Conservation (phyloP, 129 eudicot genomes). For the Sambucus nigra region DNA sequence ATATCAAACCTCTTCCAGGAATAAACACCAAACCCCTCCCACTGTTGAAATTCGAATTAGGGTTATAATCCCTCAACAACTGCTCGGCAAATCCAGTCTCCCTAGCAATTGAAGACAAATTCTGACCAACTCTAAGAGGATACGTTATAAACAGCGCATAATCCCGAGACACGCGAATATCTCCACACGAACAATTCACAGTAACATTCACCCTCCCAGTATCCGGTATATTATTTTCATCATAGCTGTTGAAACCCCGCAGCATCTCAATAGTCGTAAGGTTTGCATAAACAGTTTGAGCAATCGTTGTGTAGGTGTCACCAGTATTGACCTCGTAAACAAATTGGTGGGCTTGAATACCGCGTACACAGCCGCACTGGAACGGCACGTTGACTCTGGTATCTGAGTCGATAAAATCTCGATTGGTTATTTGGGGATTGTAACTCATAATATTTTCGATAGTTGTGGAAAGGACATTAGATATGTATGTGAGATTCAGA, state of each 20-base stretch:
- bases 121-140: conserved; percentile 44
- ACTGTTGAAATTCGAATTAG: conserved; percentile 26
- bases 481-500: conserved; percentile 35
- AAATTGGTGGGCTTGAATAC: no score
- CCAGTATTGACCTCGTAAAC: conserved; percentile 28
- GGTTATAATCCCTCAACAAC: conserved; percentile 44
- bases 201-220: conserved; percentile 43
- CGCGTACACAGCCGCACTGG: conserved; percentile 53
- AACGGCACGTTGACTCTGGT: conserved; percentile 41
- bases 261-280: conserved; percentile 49
- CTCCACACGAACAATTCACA: conserved; percentile 73
- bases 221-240: conserved; percentile 38
- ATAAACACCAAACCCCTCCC: conserved; percentile 45
- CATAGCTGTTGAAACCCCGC: conserved; percentile 39
- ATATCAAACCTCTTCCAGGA: conserved; percentile 69
- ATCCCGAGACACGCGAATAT: conserved; percentile 37
- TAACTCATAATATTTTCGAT: conserved; percentile 25
- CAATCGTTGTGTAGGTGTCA: conserved; percentile 51
- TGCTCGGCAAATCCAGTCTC: conserved; percentile 24
- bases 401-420: conserved; percentile 23
- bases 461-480: conserved; percentile 22
- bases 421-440: conserved; percentile 40
- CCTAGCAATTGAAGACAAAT: conserved; percentile 24
- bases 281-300: conserved; percentile 37
- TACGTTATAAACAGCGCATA: conserved; percentile 63